These are phyloP conservation scores for Scutellaria baicalensis DNA, from an alignment of 257 asterid species.

Conservation along the genomic window DNA sequence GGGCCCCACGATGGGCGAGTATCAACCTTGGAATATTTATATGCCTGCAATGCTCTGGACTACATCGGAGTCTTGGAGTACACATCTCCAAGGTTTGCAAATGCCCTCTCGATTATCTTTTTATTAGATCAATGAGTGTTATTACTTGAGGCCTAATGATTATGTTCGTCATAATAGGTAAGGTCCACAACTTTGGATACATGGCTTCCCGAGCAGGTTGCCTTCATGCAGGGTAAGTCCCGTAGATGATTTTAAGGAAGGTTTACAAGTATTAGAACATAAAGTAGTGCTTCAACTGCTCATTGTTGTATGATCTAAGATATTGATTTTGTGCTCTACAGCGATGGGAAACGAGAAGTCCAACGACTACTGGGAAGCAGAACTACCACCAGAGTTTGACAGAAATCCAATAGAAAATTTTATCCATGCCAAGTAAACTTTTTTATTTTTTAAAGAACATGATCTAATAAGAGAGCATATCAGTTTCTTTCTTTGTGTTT, in stretches of 20 bases:
- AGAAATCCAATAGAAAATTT: slow-evolving; percentile 56
- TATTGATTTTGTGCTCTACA: slow-evolving; percentile 18
- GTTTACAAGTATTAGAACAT: too few relatives aligned
- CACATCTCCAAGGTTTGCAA: slow-evolving; percentile 79
- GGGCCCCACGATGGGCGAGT: slow-evolving; percentile 98
- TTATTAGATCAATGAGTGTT: neutral
- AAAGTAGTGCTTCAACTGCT: too few relatives aligned
- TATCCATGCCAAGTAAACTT: slow-evolving; percentile 58
- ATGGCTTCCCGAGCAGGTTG: slow-evolving; percentile 93
- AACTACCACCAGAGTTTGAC: slow-evolving; percentile 35
- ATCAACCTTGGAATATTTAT: slow-evolving; percentile 86
- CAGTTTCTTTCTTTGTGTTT: neutral
- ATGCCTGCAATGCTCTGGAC: slow-evolving; percentile 90
- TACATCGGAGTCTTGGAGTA: slow-evolving; percentile 90
- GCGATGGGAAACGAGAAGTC: slow-evolving; percentile 70
- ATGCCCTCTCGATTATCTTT: neutral
- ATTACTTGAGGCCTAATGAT: neutral
- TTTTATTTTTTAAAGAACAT: neutral
- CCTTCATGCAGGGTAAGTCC: slow-evolving; percentile 78
- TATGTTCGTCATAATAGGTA: slow-evolving; percentile 39
- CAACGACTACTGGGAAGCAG: slow-evolving; percentile 79
- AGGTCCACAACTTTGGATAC: slow-evolving; percentile 92
- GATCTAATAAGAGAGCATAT: too few relatives aligned
- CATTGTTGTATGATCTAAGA: neutral
- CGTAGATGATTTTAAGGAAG: too few relatives aligned